Base-by-base conservation (phyloP, 2,329 filamentous ascomycete genomes). In the Lecanicillium sp. region DNA sequence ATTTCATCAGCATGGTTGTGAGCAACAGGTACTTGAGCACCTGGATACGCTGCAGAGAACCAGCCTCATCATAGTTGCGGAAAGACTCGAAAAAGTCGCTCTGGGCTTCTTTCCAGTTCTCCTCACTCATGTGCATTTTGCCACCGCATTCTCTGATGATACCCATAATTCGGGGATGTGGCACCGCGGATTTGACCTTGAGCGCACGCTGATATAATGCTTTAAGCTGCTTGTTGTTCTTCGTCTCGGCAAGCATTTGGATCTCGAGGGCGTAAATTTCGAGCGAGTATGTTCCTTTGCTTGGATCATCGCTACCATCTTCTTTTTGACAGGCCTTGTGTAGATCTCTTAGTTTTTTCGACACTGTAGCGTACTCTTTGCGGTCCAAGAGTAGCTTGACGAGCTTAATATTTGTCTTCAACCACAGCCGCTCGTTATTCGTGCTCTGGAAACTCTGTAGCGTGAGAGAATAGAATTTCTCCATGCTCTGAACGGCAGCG, bases 71-170 rank as follows among this genome's bases (percentile, higher is more conserved):
- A 70, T 97, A 98, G 71, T 96, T 97, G 49, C 90, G 87, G 74
- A 98, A 98, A 1, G 91, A 95, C 66, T 98, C 93, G 67, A 96
- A 96, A 68, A 98, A 98, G 71, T 97, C 93, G 58, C 84, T 91
- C 68, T 97, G 90, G 1, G 93, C 93, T 61, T 90, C 88, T 65
- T 93, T 89, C 93, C 93, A 98, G 65, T 97, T 97, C 71, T 97
- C 93, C 74, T 98, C 93, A 66, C 87, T 93, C 93, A 98, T 97
- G 72, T 97, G 90, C 93, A 98, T 98, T 75, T 98, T 98, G 58
- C 93, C 93, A 60, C 93, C 93, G 64, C 93, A 98, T 71, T 98
- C 93, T 47, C 91, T 86, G 62, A 98, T 98, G 65, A 98, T 91
- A 44, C 93, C 93, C 89, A 97, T 96, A 65, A 98, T 95, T 70